phyloP scores from a whole-genome alignment of 306 rosid genomes.

The Benincasa hispida region DNA sequence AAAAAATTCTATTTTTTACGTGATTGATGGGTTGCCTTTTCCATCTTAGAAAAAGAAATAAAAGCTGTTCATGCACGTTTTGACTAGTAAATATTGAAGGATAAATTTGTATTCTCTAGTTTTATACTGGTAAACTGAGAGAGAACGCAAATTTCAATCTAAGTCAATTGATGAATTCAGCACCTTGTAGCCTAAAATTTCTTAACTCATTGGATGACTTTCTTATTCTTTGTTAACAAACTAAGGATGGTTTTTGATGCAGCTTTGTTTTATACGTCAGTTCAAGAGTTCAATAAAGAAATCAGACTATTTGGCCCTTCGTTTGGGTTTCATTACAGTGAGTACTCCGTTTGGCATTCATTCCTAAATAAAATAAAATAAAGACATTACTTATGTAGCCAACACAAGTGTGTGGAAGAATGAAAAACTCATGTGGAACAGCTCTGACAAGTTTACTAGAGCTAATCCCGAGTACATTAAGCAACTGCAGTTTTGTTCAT shows the following conservation, averaged over 20 bases:
- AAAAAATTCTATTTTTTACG: too few species aligned
- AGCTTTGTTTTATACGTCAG: constrained; percentile 89
- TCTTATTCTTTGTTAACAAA: not conserved
- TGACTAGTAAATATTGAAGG: not conserved
- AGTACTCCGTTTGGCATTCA: constrained; percentile 7
- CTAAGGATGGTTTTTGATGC: constrained; percentile 26
- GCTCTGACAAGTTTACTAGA: not conserved
- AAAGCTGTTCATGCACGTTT: not conserved
- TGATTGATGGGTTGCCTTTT: not conserved
- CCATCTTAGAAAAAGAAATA: not conserved
- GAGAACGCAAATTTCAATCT: not conserved
- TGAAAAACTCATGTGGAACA: not conserved
- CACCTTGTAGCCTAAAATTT: not conserved
- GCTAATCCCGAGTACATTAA: not conserved
- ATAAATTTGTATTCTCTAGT: not conserved
- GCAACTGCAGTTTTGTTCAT: not conserved
- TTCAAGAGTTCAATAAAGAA: constrained; percentile 71
- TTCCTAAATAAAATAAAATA: not conserved
- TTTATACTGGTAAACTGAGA: not conserved
- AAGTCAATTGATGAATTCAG: not conserved
- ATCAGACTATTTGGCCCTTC: constrained; percentile 89
- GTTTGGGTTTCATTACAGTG: constrained; percentile 83
- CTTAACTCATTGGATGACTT: not conserved
- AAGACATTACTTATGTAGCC: not conserved
- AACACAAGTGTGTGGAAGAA: not conserved